These are phyloP conservation scores for Fraxinus sp. DNA, from an alignment of 305 asterid genomes.

Conservation along the genomic window DNA sequence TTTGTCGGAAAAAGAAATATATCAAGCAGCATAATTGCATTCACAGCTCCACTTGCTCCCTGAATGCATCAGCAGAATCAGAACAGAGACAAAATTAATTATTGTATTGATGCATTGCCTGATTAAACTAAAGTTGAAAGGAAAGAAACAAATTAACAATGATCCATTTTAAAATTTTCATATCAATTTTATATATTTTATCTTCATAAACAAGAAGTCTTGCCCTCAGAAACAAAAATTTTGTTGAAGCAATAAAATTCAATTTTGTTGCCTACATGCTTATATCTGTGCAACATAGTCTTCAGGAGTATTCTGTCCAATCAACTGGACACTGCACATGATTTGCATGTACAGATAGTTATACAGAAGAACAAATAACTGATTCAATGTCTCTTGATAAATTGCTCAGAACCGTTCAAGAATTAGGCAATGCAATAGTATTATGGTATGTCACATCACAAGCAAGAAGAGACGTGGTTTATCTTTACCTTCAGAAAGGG, in stretches of 20 bases:
- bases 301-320: neutral
- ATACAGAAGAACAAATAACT: neutral
- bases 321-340: neutral
- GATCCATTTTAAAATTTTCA: neutral
- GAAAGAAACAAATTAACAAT: neutral
- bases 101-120: conserved; percentile 7
- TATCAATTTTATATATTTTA: neutral
- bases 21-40: conserved; percentile 84
- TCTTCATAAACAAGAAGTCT: neutral
- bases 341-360: neutral
- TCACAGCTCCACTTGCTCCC: conserved; percentile 99
- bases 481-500: neutral
- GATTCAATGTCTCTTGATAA: neutral
- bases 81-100: neutral
- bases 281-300: neutral
- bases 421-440: neutral
- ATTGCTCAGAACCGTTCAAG: neutral
- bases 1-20: conserved; percentile 71
- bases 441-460: neutral
- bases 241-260: neutral
- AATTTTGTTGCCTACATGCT: neutral
- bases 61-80: conserved; percentile 33
- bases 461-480: neutral
- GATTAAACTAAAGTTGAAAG: neutral
- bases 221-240: neutral